phyloP scores from a whole-genome alignment of 129 eudicot genomes.

The Helianthus annuus region HanXRQr2.0-SUNRISE NC_035442.2:174832489-174832988 shows the following conservation, averaged over 20 bases:
- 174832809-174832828: constrained; percentile 51
- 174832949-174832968: constrained; percentile 77
- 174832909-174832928: constrained; percentile 74
- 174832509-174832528: background rate
- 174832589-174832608: constrained; percentile 49
- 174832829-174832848: constrained; percentile 64
- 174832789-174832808: constrained; percentile 61
- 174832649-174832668: constrained; percentile 66
- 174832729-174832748: constrained; percentile 51
- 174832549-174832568: constrained; percentile 51
- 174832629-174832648: constrained; percentile 62
- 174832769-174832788: constrained; percentile 64
- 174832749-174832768: constrained; percentile 70
- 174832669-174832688: constrained; percentile 57
- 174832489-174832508: too few species aligned
- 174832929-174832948: constrained; percentile 60
- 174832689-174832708: constrained; percentile 34
- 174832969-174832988: constrained; percentile 53
- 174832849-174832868: constrained; percentile 42
- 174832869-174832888: constrained; percentile 50
- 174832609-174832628: constrained; percentile 78
- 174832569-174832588: constrained; percentile 44
- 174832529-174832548: background rate
- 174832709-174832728: constrained; percentile 53
- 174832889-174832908: constrained; percentile 88